phyloP scores from a whole-genome alignment of 202 grass and related monocot genomes.

The Schoenoplectus tabernaemontani region DNA sequence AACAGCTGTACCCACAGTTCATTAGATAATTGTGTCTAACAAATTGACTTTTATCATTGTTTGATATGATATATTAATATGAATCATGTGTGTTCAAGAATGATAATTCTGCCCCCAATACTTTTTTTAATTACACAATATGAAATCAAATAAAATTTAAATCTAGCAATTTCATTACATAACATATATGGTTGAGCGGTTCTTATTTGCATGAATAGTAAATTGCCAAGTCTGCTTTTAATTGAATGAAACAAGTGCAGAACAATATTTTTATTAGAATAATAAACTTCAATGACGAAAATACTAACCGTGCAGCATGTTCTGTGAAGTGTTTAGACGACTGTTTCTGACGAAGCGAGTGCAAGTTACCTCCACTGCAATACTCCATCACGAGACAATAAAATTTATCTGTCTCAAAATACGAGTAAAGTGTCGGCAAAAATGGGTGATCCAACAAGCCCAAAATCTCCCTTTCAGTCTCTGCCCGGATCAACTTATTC shows the following conservation, averaged over 20 bases:
- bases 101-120: background rate
- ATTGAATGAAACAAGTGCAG: background rate
- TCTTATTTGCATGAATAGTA: background rate
- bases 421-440: constrained; percentile 59
- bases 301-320: constrained; percentile 46
- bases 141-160: background rate
- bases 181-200: too few species aligned
- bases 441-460: constrained; percentile 68
- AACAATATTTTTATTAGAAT: background rate
- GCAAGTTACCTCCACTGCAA: constrained; percentile 69
- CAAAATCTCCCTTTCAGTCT: constrained; percentile 83
- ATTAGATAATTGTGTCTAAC: too few species aligned
- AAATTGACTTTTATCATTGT: too few species aligned
- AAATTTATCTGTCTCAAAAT: constrained; percentile 78
- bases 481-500: constrained; percentile 61
- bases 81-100: background rate
- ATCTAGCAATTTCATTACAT: too few species aligned
- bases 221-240: background rate
- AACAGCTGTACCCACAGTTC: too few species aligned
- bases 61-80: too few species aligned
- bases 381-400: constrained; percentile 86
- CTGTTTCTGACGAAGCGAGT: constrained; percentile 72
- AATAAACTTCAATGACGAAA: background rate
- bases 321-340: constrained; percentile 49
- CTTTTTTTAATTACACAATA: background rate